Evolutionary conservation across 345 rosid species (phyloP), one percentile per base, ranked within the genome.

Genomic region (Moricandia moricandioides): DNA sequence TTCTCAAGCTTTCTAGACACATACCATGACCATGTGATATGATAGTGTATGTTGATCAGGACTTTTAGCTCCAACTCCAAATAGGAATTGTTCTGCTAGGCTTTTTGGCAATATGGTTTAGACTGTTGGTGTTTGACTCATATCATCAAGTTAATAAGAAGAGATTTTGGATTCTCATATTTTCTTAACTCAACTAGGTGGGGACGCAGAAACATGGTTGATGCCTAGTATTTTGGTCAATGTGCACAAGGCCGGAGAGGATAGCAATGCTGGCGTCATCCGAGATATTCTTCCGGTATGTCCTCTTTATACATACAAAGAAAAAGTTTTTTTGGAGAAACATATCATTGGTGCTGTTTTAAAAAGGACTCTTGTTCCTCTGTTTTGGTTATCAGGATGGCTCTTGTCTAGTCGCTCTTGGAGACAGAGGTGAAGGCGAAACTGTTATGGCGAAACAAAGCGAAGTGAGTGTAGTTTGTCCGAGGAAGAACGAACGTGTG

Each of bases 181-280:
- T 47, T 69, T 37, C 54, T 37, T 65, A 52, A 35, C 63, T 40
- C 29, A 26, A 17, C 26, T 86, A 91, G 97, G 90, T 72, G 86
- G 86, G 24, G 96, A 89, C 21, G 80, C 61, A 52, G 96, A 93
- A 58, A 82, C 88, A 9, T 84, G 87, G 88, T 84, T 85, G 75
- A 82, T 88, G 83, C 88, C 96, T 8, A 96, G 88, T 70, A 89
- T 93, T 64, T 78, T 91, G 86, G 93, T 89, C 64, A 84, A 68
- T 21, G 76, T 91, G 57, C 88, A 79, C 65, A 87, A 83, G 73
- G 76, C 86, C 16, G 86, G 85, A 9, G 91, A 86, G 34, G 93
- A 86, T 26, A 65, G 73, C 49, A 70, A 63, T 11, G 59, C 74
- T 5, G 98, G 98, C 30, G 84, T 93, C 73, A 79, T 93, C 76